A percentile compares a stretch with the other conserved stretches of the same genome.
These are phyloP conservation scores for Suillus ampliporus DNA, from an alignment of 768 basidiomycete genomes.

Conservation along the genomic window DNA sequence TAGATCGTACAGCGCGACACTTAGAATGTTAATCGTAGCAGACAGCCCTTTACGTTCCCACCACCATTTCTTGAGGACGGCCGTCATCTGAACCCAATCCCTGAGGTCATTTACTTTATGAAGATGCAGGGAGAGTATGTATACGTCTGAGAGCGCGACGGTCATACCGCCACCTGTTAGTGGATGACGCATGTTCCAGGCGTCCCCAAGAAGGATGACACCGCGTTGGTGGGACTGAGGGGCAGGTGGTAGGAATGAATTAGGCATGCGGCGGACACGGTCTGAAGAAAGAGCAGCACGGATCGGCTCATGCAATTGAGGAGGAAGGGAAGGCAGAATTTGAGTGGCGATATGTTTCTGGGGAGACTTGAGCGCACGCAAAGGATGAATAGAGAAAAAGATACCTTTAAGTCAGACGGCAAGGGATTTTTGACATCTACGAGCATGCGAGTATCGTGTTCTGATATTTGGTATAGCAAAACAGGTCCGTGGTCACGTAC, in stretches of 20 bases:
- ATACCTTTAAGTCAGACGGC: conserved; percentile 80
- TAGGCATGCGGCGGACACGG: no score
- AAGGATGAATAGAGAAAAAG: not conserved
- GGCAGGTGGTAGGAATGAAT: no score
- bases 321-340: conserved; percentile 83
- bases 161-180: conserved; percentile 99
- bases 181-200: no score
- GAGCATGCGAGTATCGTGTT: no score
- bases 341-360: conserved; percentile 73
- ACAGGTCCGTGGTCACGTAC: no score
- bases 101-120: conserved; percentile 45
- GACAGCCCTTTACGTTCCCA: conserved; percentile 85
- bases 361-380: conserved; percentile 14
- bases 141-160: conserved; percentile 88
- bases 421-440: no score
- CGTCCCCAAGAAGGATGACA: no score
- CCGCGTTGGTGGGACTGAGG: no score
- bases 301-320: conserved; percentile 68
- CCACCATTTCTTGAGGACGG: conserved; percentile 75
- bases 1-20: conserved; percentile 91
- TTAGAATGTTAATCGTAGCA: conserved; percentile 90
- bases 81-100: conserved; percentile 58
- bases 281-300: conserved; percentile 72
- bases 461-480: no score
- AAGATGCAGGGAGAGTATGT: conserved; percentile 70